Evolutionary conservation across 805 yeast genomes (phyloP).

Genomic region (Wickerhamiella domercqiae): DNA sequence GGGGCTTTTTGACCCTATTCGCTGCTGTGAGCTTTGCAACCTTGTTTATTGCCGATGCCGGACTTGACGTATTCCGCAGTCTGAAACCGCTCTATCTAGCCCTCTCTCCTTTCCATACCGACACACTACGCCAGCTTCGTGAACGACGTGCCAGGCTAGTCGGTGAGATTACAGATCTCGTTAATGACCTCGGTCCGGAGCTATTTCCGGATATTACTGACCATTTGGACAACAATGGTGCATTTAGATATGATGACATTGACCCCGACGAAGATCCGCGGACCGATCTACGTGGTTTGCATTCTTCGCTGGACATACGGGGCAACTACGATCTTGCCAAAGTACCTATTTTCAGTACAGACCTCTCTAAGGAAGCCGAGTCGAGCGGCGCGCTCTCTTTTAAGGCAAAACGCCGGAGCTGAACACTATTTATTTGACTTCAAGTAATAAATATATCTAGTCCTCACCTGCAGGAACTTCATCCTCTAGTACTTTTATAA

Average conservation of each 20-base stretch:
- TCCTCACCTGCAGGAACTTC: constrained; percentile 98
- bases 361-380: neutral
- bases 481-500: constrained; percentile 64
- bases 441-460: constrained; percentile 17
- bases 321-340: constrained; percentile 17
- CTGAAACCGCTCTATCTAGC: constrained; percentile 59
- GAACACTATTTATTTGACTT: neutral
- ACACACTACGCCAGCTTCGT: constrained; percentile 38
- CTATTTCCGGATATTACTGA: constrained; percentile 66
- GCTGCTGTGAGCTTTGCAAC: constrained; percentile 77
- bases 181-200: constrained; percentile 70
- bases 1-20: constrained; percentile 31
- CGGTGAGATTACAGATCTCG: constrained; percentile 58
- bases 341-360: constrained; percentile 16
- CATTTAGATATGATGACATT: constrained; percentile 4
- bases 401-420: too few relatives aligned
- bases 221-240: constrained; percentile 13
- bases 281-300: constrained; percentile 14
- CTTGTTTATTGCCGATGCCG: constrained; percentile 78
- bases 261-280: constrained; percentile 13
- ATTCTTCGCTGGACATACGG: constrained; percentile 10
- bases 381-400: neutral
- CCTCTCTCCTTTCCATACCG: constrained; percentile 24
- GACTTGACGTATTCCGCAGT: constrained; percentile 75
- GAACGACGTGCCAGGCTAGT: constrained; percentile 46